Conservation (phyloP, 164 flowering plant genomes). For the Pachysandra terminalis region DNA sequence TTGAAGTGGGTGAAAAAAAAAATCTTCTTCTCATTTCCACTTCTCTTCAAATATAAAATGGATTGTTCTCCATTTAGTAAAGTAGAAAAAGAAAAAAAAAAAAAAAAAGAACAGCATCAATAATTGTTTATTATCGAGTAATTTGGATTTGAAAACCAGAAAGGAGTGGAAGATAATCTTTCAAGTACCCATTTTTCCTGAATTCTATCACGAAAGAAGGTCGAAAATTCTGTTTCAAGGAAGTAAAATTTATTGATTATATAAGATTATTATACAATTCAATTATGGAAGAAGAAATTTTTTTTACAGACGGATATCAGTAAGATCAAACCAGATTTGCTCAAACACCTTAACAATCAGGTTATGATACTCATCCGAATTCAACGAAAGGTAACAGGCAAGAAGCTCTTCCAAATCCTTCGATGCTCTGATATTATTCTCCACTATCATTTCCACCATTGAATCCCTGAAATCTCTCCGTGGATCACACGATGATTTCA, state of each 20-base stretch:
- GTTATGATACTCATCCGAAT: conserved; percentile 33
- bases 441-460: conserved; percentile 53
- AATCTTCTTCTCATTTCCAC: no score
- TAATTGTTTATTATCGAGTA: background rate
- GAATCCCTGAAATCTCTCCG: conserved; percentile 54
- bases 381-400: conserved; percentile 35
- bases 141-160: background rate
- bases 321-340: conserved; percentile 35
- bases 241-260: background rate
- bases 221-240: background rate
- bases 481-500: conserved; percentile 41
- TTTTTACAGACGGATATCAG: conserved; percentile 15
- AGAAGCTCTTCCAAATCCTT: conserved; percentile 44
- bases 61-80: no score
- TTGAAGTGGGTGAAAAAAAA: no score
- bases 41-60: no score
- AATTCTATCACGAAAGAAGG: background rate
- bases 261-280: background rate
- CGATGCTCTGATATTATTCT: conserved; percentile 32
- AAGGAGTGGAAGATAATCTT: background rate
- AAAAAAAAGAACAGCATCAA: no score
- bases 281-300: background rate
- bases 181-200: background rate
- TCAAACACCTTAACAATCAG: conserved; percentile 37
- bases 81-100: no score